Percentiles rank a stretch among this genome's conserved stretches.
These are phyloP conservation scores for Pyricularia sp. DNA, from an alignment of 2,329 filamentous ascomycete genomes.

Conservation along the genomic window DNA sequence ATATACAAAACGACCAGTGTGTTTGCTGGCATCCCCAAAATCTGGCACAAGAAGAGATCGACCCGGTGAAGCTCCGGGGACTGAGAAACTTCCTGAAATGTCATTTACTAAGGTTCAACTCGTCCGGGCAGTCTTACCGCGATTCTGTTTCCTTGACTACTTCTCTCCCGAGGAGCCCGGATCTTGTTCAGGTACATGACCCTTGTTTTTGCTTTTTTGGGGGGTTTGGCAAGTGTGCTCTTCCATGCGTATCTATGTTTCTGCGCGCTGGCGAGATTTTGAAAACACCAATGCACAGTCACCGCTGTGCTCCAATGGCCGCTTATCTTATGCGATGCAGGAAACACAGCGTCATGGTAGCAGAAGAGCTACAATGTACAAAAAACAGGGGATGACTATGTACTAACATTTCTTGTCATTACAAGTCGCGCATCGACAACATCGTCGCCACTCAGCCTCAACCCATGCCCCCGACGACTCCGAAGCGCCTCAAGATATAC, in stretches of 20 bases:
- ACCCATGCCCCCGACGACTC: conserved; percentile 14
- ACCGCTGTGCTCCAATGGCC: neutral
- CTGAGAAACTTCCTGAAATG: neutral
- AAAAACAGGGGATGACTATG: neutral
- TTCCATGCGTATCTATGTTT: neutral
- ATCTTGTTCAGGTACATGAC: neutral
- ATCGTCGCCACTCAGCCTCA: conserved; percentile 20
- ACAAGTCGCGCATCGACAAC: conserved; percentile 23
- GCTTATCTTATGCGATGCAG: neutral
- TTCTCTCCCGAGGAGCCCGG: neutral
- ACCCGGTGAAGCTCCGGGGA: neutral
- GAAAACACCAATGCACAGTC: neutral
- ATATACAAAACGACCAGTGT: neutral
- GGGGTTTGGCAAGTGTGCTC: neutral
- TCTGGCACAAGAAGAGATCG: neutral
- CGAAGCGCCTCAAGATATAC: conserved; percentile 52
- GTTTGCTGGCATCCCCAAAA: neutral
- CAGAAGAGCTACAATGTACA: neutral
- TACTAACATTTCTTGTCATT: neutral
- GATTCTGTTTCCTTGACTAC: neutral
- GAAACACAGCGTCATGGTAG: neutral
- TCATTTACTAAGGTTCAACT: neutral
- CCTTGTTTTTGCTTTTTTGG: neutral
- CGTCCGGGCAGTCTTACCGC: neutral
- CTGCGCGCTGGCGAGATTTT: neutral